Evolutionary conservation across 768 basidiomycete genomes (phyloP).

Genomic region (Tulasnella sp.): DNA sequence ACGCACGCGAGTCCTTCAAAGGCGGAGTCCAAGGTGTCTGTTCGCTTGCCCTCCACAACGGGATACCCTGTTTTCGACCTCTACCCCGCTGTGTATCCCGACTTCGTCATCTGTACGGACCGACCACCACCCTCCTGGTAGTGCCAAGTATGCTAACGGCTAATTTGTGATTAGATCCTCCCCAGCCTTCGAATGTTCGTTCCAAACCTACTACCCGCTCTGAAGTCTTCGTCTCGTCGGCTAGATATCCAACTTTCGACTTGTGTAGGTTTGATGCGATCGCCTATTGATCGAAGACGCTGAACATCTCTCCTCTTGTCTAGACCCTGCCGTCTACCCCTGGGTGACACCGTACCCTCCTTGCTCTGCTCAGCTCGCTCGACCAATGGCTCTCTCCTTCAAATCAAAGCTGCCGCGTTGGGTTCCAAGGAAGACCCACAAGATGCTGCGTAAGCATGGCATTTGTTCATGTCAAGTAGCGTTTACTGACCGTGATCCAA

Average conservation of each 20-base stretch:
- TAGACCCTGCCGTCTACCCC: constrained; percentile 21
- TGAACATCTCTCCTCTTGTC: background rate
- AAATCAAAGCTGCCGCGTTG: background rate
- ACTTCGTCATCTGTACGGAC: constrained; percentile 24
- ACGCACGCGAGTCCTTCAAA: background rate
- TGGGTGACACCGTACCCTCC: constrained; percentile 21
- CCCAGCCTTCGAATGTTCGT: background rate
- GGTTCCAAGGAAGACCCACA: constrained; percentile 10
- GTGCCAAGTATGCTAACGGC: background rate
- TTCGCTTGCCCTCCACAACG: background rate
- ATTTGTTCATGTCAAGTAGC: background rate
- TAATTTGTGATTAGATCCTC: constrained; percentile 11
- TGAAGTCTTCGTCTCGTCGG: background rate
- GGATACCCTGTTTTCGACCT: constrained; percentile 22
- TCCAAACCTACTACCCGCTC: background rate
- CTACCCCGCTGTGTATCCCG: constrained; percentile 25
- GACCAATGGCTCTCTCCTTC: background rate
- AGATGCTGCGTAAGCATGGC: constrained; percentile 3
- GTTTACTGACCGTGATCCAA: background rate
- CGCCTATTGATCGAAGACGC: background rate
- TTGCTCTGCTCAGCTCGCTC: background rate
- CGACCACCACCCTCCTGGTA: background rate
- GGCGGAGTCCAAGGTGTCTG: background rate
- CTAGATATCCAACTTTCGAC: constrained; percentile 20
- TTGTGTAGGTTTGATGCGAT: background rate